Evolutionary conservation across 179 eudicot species (phyloP), one percentile per base, ranked within the genome.

Genomic region (Drosera spatulata): DNA sequence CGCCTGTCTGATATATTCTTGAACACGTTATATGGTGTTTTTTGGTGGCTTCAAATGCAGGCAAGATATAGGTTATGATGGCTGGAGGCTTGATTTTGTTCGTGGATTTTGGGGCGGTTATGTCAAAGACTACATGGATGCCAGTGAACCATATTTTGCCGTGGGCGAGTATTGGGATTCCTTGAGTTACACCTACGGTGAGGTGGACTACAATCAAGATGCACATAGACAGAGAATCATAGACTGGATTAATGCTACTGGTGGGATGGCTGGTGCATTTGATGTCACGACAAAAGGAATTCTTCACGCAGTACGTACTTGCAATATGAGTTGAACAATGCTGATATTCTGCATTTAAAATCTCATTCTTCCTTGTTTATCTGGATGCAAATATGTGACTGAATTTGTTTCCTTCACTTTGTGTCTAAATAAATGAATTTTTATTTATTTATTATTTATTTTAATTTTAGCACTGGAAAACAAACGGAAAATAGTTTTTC

Each of bases 91-190:
- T 65, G 97, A 94, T 71, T 94, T 81, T 68, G 99, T 84, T 41
- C 77, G 99, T 56, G 99, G 99, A 39, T 94, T 94, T 77, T 94
- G 99, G 99, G 99, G 97, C 60, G 99, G 99, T 66, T 94, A 94
- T 69, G 96, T 94, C 43, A 94, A 94, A 78, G 97, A 94, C 65
- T 94, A 94, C 78, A 62, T 94, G 63, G 94, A 87, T 51, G 76
- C 86, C 46, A 90, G 67, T 68, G 78, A 71, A 56, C 99, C 99
- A 33, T 83, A 85, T 70, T 87, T 94, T 73, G 94, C 99, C 39
- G 96, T 90, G 2, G 97, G 99, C 4, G 99, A 94, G 77, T 87
- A 80, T 65, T 94, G 99, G 99, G 99, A 94, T 73, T 90, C 97
- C 41, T 94, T 94, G 48, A 87, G 85, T 58, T 94, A 94, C 65